These are phyloP conservation scores for Aspergillus incahuasiensis DNA, from an alignment of 495 filamentous ascomycete species.

Conservation along the genomic window DNA sequence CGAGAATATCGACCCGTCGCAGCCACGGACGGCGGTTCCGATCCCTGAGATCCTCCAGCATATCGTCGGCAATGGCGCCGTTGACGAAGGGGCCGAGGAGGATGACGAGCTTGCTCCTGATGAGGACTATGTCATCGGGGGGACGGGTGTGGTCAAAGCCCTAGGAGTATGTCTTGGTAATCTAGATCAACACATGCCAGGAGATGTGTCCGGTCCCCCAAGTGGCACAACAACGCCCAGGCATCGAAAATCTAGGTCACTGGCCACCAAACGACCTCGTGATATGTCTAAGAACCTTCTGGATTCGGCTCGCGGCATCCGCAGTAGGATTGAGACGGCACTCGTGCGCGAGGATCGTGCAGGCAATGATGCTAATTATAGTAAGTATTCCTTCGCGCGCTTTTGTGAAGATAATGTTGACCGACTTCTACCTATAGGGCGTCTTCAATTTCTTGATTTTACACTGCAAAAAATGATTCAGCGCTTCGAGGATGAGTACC, in stretches of 20 bases:
- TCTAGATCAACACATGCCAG: constrained; percentile 37
- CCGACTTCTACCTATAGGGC: constrained; percentile 44
- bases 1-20: constrained; percentile 29
- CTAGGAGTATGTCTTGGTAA: constrained; percentile 86
- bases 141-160: constrained; percentile 92
- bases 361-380: constrained; percentile 65
- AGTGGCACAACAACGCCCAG: constrained; percentile 55
- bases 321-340: constrained; percentile 76
- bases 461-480: constrained; percentile 88
- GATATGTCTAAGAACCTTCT: constrained; percentile 90
- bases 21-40: constrained; percentile 35
- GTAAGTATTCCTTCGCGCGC: constrained; percentile 49
- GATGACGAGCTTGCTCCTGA: constrained; percentile 73
- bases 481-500: constrained; percentile 93
- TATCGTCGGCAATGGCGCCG: constrained; percentile 55
- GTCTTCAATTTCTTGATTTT: constrained; percentile 82
- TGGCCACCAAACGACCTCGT: constrained; percentile 63
- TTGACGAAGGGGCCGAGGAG: constrained; percentile 50
- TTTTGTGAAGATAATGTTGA: constrained; percentile 15
- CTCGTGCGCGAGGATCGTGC: constrained; percentile 69
- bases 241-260: constrained; percentile 37
- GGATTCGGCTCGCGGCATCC: constrained; percentile 80
- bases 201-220: constrained; percentile 35
- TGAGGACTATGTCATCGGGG: constrained; percentile 92
- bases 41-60: constrained; percentile 65